These are phyloP conservation scores for Apostasia ramifera DNA, from an alignment of 106 monocot genomes.

Conservation along the genomic window DNA sequence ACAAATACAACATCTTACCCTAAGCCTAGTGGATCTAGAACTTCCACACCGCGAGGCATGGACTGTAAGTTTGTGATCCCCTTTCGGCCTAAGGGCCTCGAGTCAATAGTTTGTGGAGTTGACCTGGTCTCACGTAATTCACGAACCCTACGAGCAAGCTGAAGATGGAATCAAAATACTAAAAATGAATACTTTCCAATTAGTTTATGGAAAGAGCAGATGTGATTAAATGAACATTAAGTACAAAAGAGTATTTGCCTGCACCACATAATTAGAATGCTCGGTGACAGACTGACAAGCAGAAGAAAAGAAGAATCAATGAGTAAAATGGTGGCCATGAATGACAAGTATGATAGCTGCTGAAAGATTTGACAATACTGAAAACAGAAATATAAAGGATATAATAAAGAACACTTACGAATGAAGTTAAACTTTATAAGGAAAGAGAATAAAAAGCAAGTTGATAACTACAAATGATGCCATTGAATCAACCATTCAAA, in stretches of 20 bases:
- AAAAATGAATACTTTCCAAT: not conserved
- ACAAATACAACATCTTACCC: conserved; percentile 44
- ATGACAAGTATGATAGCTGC: too few relatives aligned
- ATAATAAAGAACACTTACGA: not conserved
- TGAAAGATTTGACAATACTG: too few relatives aligned
- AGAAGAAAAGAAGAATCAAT: not conserved
- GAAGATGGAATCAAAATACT: conserved; percentile 15
- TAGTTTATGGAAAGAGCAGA: not conserved
- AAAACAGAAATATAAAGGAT: too few relatives aligned
- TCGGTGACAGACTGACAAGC: not conserved
- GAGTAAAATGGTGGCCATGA: too few relatives aligned
- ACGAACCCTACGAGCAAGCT: conserved; percentile 94
- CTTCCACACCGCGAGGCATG: conserved; percentile 89
- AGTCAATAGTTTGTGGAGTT: conserved; percentile 56
- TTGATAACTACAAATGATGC: not conserved
- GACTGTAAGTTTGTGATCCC: conserved; percentile 67
- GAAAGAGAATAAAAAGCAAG: not conserved
- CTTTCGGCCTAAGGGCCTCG: conserved; percentile 55
- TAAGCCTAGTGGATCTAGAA: conserved; percentile 90
- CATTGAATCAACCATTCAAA: not conserved
- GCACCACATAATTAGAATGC: not conserved
- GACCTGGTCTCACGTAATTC: conserved; percentile 91
- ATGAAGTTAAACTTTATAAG: not conserved
- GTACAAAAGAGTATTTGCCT: not conserved
- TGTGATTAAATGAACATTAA: not conserved